These are phyloP conservation scores for Phytophthora multivora DNA, from an alignment of 352 stramenopile species.

Conservation along the genomic window DNA sequence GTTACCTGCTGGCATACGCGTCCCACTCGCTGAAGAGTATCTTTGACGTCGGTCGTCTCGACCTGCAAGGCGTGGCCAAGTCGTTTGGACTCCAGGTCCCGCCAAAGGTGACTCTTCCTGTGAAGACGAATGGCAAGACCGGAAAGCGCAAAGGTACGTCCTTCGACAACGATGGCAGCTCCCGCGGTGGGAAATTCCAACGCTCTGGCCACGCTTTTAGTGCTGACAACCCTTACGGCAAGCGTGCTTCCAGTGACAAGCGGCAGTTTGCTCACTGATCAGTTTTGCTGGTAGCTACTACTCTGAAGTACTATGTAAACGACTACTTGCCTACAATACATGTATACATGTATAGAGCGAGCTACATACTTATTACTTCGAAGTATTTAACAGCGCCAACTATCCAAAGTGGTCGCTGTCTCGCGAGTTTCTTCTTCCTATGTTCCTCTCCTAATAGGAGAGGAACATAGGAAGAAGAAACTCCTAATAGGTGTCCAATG, in stretches of 20 bases:
- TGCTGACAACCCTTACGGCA: conserved; percentile 98
- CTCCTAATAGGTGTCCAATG: no score
- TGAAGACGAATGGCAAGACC: conserved; percentile 84
- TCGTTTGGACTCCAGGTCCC: conserved; percentile 98
- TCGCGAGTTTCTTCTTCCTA: no score
- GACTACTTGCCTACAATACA: not conserved
- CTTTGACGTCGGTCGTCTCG: conserved; percentile 98
- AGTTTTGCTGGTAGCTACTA: conserved; percentile 15
- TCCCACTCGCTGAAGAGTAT: conserved; percentile 98
- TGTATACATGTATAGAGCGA: no score
- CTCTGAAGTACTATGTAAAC: conserved; percentile 23
- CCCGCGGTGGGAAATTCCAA: conserved; percentile 63
- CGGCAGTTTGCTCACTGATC: conserved; percentile 92
- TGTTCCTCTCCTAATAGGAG: no score
- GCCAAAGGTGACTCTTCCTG: conserved; percentile 95
- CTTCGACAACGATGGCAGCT: conserved; percentile 53
- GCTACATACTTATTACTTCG: no score
- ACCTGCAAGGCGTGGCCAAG: conserved; percentile 96
- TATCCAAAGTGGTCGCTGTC: no score
- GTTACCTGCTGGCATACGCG: conserved; percentile 98
- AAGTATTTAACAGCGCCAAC: no score
- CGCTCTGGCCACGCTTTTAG: conserved; percentile 96
- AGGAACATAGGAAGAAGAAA: no score
- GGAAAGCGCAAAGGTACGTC: conserved; percentile 74
- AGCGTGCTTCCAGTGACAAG: conserved; percentile 87